These are phyloP conservation scores for Sphaerulina populicola DNA, from an alignment of 2,329 filamentous ascomycete genomes.

Conservation along the genomic window DNA sequence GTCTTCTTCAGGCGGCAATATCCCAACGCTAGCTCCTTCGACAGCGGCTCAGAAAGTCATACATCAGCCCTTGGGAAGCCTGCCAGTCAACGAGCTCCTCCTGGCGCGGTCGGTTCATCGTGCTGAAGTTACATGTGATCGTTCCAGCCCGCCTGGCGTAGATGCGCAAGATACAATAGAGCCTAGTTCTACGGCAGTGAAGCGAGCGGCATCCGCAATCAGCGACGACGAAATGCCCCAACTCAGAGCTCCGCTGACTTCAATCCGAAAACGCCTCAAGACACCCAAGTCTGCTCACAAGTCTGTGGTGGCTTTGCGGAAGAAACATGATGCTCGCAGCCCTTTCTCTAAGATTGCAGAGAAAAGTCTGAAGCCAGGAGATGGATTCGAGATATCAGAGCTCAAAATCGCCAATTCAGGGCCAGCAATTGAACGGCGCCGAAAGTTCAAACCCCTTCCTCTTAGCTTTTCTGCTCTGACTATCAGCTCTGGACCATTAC, in stretches of 20 bases:
- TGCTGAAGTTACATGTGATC: not conserved
- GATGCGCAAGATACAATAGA: slow-evolving; percentile 18
- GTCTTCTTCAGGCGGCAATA: not conserved
- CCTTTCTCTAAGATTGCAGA: slow-evolving; percentile 3
- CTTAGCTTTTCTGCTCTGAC: slow-evolving; percentile 16
- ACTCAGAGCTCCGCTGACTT: slow-evolving; percentile 17
- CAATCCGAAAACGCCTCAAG: slow-evolving; percentile 21
- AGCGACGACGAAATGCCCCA: not conserved
- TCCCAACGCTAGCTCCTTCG: not conserved
- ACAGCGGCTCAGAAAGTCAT: no score
- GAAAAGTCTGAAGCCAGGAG: slow-evolving; percentile 9
- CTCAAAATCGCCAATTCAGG: slow-evolving; percentile 8
- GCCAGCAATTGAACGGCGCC: not conserved
- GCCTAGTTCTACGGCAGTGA: slow-evolving; percentile 3
- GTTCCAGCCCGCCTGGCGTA: slow-evolving; percentile 5
- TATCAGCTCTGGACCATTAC: slow-evolving; percentile 22
- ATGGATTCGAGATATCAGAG: slow-evolving; percentile 22
- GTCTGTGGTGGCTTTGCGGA: slow-evolving; percentile 13
- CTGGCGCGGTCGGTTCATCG: slow-evolving; percentile 11
- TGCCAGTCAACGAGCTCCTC: slow-evolving; percentile 21
- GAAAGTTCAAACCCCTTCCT: slow-evolving; percentile 3
- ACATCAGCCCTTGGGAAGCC: not conserved
- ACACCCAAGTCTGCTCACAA: slow-evolving; percentile 19
- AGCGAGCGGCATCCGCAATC: not conserved
- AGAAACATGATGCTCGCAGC: slow-evolving; percentile 8